These are phyloP conservation scores for Apiospora rasikravindrae DNA, from an alignment of 2,329 filamentous ascomycete genomes.

Conservation along the genomic window DNA sequence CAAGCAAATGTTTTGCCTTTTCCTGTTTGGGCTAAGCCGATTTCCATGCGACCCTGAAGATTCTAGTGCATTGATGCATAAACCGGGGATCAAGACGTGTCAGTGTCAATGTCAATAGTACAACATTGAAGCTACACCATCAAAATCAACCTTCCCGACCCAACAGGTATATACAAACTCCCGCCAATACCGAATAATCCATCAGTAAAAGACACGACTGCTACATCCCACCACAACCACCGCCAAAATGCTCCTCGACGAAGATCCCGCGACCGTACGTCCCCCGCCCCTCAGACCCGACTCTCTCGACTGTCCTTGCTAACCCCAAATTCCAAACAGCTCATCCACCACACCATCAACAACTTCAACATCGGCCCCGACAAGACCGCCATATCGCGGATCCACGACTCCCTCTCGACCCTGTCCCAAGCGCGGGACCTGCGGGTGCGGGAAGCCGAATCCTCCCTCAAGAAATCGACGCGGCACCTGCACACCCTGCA, in stretches of 20 bases:
- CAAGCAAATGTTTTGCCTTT: conserved; percentile 30
- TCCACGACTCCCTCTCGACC: conserved; percentile 81
- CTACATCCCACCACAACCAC: conserved; percentile 18
- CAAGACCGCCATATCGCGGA: conserved; percentile 80
- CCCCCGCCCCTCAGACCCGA: neutral
- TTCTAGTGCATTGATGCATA: neutral
- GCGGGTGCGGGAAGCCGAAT: conserved; percentile 73
- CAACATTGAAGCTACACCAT: neutral
- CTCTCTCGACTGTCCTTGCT: neutral
- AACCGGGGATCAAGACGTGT: neutral
- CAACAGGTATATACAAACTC: neutral
- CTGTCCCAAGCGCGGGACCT: conserved; percentile 85
- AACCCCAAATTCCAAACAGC: conserved; percentile 51
- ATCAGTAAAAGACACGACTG: neutral
- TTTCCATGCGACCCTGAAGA: neutral
- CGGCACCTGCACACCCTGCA: conserved; percentile 77
- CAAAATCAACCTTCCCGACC: neutral
- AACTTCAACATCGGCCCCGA: conserved; percentile 97
- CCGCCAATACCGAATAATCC: neutral
- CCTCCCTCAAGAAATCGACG: conserved; percentile 71
- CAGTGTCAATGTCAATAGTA: neutral
- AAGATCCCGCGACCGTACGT: conserved; percentile 84
- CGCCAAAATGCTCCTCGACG: conserved; percentile 85
- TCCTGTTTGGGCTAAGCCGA: conserved; percentile 26
- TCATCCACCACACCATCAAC: conserved; percentile 87